These are phyloP conservation scores for Pichia sp. DNA, from an alignment of 1,139 yeast genomes.

Conservation along the genomic window DNA sequence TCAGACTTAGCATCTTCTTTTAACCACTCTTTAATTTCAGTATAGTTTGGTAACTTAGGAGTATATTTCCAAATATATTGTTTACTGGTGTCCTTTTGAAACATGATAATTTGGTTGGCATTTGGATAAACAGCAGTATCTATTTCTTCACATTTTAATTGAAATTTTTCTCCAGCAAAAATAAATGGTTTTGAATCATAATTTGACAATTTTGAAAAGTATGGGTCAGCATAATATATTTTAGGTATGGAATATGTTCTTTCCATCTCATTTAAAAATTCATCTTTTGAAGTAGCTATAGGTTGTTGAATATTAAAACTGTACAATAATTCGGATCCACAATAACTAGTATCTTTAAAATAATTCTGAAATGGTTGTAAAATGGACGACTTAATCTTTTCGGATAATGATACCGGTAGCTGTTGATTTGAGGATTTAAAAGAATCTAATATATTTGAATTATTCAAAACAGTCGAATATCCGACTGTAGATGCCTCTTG, in stretches of 20 bases:
- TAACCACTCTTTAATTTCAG: slow-evolving; percentile 32
- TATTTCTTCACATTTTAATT: slow-evolving; percentile 30
- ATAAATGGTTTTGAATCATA: slow-evolving; percentile 49
- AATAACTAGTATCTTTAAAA: background rate
- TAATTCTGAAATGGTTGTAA: background rate
- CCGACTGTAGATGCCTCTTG: slow-evolving; percentile 7
- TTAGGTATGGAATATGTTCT: slow-evolving; percentile 39
- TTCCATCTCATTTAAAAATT: slow-evolving; percentile 22
- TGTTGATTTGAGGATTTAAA: background rate
- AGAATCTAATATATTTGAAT: slow-evolving; percentile 3
- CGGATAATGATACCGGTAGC: background rate
- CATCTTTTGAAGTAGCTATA: slow-evolving; percentile 11
- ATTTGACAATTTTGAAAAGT: slow-evolving; percentile 47
- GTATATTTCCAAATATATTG: slow-evolving; percentile 34
- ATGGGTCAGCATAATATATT: slow-evolving; percentile 57
- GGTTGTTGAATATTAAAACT: slow-evolving; percentile 19
- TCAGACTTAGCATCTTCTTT: background rate
- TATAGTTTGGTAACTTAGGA: slow-evolving; percentile 36
- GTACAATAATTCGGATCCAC: background rate
- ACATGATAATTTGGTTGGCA: background rate
- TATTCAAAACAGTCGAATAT: background rate
- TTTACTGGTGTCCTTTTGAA: background rate
- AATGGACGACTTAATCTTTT: background rate
- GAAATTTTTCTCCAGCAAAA: slow-evolving; percentile 62
- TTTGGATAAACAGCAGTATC: slow-evolving; percentile 12